Percentiles rank a stretch among this genome's conserved stretches.
phyloP scores from a whole-genome alignment of 257 asterid genomes.

The Nicotiana tomentosiformis region DNA sequence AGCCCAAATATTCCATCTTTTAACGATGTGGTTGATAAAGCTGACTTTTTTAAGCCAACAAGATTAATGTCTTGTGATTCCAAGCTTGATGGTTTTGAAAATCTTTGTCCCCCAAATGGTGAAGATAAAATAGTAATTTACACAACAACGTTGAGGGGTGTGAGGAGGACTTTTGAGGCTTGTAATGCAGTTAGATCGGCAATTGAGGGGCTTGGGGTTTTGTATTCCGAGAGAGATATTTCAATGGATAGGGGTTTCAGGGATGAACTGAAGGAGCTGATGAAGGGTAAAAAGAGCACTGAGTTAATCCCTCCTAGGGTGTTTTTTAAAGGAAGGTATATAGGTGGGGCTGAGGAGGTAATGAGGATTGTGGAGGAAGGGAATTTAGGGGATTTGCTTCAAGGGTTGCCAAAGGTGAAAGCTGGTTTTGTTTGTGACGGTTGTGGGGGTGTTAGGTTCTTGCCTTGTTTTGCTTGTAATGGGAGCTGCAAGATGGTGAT shows the following conservation, averaged over 20 bases:
- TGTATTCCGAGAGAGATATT: conserved; percentile 65
- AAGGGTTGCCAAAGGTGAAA: conserved; percentile 49
- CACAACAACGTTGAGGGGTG: conserved; percentile 83
- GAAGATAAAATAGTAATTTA: conserved; percentile 63
- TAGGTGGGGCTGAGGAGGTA: conserved; percentile 81
- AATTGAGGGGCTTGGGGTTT: conserved; percentile 44
- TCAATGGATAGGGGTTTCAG: conserved; percentile 81
- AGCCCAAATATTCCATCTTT: conserved; percentile 19
- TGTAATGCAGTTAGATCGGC: conserved; percentile 81
- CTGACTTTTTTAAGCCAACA: conserved; percentile 10
- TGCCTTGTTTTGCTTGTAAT: conserved; percentile 69
- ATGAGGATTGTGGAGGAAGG: conserved; percentile 66
- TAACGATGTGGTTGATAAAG: conserved; percentile 13
- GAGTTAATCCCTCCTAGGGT: conserved; percentile 67
- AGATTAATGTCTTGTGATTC: neutral
- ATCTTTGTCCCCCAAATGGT: conserved; percentile 72
- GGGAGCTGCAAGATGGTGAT: conserved; percentile 70
- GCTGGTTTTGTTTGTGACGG: conserved; percentile 64
- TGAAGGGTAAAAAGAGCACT: conserved; percentile 39
- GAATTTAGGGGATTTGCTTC: conserved; percentile 41
- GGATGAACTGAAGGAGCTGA: conserved; percentile 55
- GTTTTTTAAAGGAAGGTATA: conserved; percentile 66
- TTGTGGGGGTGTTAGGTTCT: conserved; percentile 71
- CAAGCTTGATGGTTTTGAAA: conserved; percentile 36
- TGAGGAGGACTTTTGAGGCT: conserved; percentile 77